Evolutionary conservation across 176 grass and related monocot species (phyloP).

Genomic region (Triticum turgidum): DNA sequence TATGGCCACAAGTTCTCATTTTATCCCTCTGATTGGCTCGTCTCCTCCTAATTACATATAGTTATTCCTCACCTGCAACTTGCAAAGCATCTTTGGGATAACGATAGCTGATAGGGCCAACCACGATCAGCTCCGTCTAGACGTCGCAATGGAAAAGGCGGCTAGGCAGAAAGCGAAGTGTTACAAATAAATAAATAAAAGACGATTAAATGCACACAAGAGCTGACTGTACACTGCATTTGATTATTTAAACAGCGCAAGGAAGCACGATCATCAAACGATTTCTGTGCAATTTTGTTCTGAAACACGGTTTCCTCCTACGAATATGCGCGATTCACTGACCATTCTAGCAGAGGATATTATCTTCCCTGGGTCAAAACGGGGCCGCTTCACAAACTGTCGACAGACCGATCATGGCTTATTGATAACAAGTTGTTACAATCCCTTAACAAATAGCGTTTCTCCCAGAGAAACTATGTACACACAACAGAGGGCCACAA

Average conservation of each 20-base stretch:
- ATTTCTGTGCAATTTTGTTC: not conserved
- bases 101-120: not conserved
- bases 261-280: not conserved
- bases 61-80: not conserved
- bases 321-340: not conserved
- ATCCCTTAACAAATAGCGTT: constrained; percentile 12
- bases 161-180: not conserved
- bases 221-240: not conserved
- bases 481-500: constrained; percentile 20
- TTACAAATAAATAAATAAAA: not conserved
- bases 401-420: constrained; percentile 18
- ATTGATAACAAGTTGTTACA: constrained; percentile 29
- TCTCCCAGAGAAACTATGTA: constrained; percentile 26
- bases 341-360: not conserved
- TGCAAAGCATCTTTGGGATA: not conserved
- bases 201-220: not conserved
- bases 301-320: not conserved
- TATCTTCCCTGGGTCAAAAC: constrained; percentile 9
- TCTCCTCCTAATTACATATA: not conserved
- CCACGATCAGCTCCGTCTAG: not conserved
- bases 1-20: not conserved
- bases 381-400: not conserved
- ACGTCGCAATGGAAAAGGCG: not conserved
- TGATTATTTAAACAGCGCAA: not conserved
- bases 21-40: not conserved